These are phyloP conservation scores for Candolleomyces eurysporus DNA, from an alignment of 768 basidiomycete species.

Conservation along the genomic window DNA sequence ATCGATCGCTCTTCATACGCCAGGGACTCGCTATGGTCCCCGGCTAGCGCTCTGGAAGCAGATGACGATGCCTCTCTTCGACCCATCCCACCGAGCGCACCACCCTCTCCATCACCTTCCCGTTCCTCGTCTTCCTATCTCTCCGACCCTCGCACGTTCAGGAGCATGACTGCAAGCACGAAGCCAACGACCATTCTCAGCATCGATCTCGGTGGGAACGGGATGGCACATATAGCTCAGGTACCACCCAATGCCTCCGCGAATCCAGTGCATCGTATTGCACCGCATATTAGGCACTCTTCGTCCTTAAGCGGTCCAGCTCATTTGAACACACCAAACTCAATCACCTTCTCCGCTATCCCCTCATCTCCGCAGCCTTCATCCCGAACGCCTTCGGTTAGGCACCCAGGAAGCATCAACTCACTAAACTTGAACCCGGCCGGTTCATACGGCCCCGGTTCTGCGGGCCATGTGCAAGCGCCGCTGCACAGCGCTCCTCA, in stretches of 20 bases:
- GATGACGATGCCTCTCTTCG: conserved; percentile 94
- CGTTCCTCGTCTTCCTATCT: conserved; percentile 82
- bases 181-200: conserved; percentile 95
- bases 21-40: conserved; percentile 78
- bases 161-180: conserved; percentile 82
- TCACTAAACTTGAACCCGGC: conserved; percentile 25
- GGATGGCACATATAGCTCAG: conserved; percentile 91
- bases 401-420: conserved; percentile 29
- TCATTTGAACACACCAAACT: conserved; percentile 46
- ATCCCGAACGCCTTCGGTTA: conserved; percentile 27
- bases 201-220: conserved; percentile 76
- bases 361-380: conserved; percentile 49
- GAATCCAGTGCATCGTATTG: conserved; percentile 49
- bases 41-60: conserved; percentile 72
- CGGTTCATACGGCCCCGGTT: conserved; percentile 19
- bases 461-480: conserved; percentile 59
- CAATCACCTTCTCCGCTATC: conserved; percentile 74
- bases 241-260: conserved; percentile 63
- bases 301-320: conserved; percentile 52
- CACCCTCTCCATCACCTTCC: conserved; percentile 84
- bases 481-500: conserved; percentile 91
- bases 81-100: conserved; percentile 84
- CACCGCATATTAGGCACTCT: conserved; percentile 59
- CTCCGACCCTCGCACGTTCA: conserved; percentile 78
- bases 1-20: conserved; percentile 57